Evolutionary conservation across 306 rosid genomes (phyloP), one percentile per base, ranked within the genome.

Genomic region (Dalbergia oliveri): DNA sequence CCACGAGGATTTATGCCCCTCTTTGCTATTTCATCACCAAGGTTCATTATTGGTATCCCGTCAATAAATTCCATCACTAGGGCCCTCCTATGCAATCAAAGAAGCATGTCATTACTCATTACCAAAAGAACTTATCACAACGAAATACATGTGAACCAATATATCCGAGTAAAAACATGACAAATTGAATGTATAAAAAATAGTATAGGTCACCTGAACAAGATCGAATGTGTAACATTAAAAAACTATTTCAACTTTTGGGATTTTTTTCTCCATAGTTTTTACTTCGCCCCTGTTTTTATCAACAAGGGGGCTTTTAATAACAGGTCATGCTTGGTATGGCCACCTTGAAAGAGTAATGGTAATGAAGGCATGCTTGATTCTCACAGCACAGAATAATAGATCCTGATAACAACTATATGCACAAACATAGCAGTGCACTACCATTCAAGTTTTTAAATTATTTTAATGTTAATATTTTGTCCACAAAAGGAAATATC

Each of bases 1-100:
- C 99, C 87, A 82, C 50, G 77, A 57, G 99, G 94, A 77, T 93
- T 78, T 83, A 95, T 83, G 71, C 99, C 99, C 77, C 97, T 87
- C 85, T 90, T 95, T 6, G 91, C 94, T 78, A 95, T 93, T 84
- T 93, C 99, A 76, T 93, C 91, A 54, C 99, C 99, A 45, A 95
- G 98, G 79, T 88, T 91, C 76, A 95, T 86, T 84, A 95, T 91
- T 68, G 99, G 99, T 84, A 87, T 66, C 73, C 99, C 99, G 71
- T 91, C 91, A 15, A 95, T 88, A 83, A 87, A 95, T 80, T 95
- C 99, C 99, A 95, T 95, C 43, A 91, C 94, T 77, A 95, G 81
- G 75, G 86, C 88, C 86, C 97, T 90, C 93, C 98, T 95, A 87
- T 73, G 19, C 78, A 79, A 76, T 61, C 64, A 82, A 73, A 81